Percentiles rank a stretch among this genome's conserved stretches.
phyloP scores from a whole-genome alignment of 2,329 filamentous ascomycete genomes.

The Fusarium sarcochroum region DNA sequence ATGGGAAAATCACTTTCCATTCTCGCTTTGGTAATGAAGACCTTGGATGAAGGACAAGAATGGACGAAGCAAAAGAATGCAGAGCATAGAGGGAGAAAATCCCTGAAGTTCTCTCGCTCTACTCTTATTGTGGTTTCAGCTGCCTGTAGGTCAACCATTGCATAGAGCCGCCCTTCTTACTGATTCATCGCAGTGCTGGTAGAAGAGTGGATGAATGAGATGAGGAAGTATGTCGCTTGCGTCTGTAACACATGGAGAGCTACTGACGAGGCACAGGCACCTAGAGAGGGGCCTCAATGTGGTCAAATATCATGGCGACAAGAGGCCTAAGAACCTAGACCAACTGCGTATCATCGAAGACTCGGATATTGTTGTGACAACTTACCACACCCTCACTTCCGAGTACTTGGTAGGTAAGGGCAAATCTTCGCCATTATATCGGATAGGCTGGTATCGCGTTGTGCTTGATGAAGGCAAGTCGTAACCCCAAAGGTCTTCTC shows the following conservation, averaged over 20 bases:
- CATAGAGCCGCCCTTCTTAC: too few species aligned
- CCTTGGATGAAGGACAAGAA: not conserved
- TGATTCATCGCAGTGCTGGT: not conserved
- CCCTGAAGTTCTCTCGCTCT: not conserved
- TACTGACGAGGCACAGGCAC: not conserved
- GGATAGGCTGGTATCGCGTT: slow-evolving; percentile 56
- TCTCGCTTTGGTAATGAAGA: slow-evolving; percentile 11
- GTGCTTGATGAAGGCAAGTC: slow-evolving; percentile 61
- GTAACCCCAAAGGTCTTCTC: fast-evolving
- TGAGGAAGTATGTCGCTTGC: not conserved
- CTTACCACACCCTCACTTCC: slow-evolving; percentile 11
- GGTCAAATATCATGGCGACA: slow-evolving; percentile 10
- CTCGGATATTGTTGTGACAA: slow-evolving; percentile 14
- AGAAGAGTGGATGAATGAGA: slow-evolving; percentile 22
- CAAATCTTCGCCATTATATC: not conserved
- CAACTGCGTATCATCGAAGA: not conserved
- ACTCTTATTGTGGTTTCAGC: slow-evolving; percentile 1
- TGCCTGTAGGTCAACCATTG: not conserved
- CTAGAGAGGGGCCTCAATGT: not conserved
- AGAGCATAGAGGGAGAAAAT: not conserved
- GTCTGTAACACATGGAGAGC: fast-evolving
- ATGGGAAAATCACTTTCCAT: slow-evolving; percentile 24
- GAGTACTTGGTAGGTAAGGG: slow-evolving; percentile 9
- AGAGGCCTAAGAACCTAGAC: not conserved
- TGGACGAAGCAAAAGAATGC: slow-evolving; percentile 2